Base-by-base conservation (phyloP, 352 stramenopile genomes). In the Vaucheria bursata region DNA sequence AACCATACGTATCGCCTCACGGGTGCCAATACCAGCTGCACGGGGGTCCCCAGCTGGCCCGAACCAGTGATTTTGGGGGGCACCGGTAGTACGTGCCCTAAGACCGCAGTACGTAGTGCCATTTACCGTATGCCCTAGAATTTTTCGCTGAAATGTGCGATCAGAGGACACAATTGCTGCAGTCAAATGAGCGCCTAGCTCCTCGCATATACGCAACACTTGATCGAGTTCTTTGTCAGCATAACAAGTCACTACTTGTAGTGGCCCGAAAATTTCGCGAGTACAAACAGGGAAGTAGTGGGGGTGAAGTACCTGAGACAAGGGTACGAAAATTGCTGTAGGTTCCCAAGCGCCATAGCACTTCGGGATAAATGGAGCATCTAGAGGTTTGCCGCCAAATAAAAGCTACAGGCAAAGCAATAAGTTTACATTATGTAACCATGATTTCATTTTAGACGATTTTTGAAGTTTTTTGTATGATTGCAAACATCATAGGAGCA, bases 51-150 rank as follows among this genome's bases (percentile, higher is more conserved):
- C 95, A 6, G 93, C 93, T 8, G 95, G 95, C 76, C 95, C 95
- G 12, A 84, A 84, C 92, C 92, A 97, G 85, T 97, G 92, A 87
- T 97, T 97, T 85, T 96, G 90, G 1, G 92, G 92, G 8, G 92
- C 92, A 50, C 92, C 92, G 0, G 92, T 97, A 5, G 92, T 97
- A 79, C 92, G 89, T 7, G 94, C 96, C 64, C 96, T 89, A 68
- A 95, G 93, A 66, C 96, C 96, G 70, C 87, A 91, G 88, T 99
- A 99, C 0, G 95, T 98, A 40, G 96, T 99, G 73, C 96, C 96
- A 86, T 99, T 99, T n/a, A 99, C 95, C n/a, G 96, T 97, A 85
- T 95, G 87, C 33, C 91, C 89, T 8, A 99, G 88, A 66, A 99
- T 90, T 52, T 95, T 89, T 69, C 95, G 88, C 79, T 92, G 87